Evolutionary conservation across 2,329 filamentous ascomycete species (phyloP).

Genomic region (Beauveria sp.): DNA sequence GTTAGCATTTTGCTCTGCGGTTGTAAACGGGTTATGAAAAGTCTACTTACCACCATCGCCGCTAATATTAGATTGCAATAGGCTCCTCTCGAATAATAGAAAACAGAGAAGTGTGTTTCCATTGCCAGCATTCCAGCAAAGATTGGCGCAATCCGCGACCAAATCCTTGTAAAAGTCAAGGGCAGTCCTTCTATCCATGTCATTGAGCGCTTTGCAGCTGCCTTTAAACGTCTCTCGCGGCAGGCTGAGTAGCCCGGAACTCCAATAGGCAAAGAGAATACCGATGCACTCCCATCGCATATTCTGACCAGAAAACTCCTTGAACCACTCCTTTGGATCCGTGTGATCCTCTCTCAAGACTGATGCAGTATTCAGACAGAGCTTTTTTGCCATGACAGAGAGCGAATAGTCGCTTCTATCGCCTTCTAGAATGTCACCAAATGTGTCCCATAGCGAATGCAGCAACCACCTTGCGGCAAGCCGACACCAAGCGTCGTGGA

Average conservation of each 20-base stretch:
- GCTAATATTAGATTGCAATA: conserved; percentile 26
- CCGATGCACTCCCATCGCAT: conserved; percentile 32
- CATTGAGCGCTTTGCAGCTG: neutral
- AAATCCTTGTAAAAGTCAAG: conserved; percentile 15
- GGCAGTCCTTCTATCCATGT: conserved; percentile 4
- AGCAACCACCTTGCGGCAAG: conserved; percentile 11
- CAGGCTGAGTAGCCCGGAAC: conserved; percentile 5
- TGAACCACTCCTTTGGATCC: conserved; percentile 24
- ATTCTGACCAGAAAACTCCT: conserved; percentile 26
- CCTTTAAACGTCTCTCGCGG: conserved; percentile 1
- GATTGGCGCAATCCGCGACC: conserved; percentile 18
- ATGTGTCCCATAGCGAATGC: conserved; percentile 15
- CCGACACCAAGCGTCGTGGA: conserved; percentile 16
- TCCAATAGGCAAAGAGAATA: conserved; percentile 22
- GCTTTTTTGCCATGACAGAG: conserved; percentile 21
- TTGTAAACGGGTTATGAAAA: neutral
- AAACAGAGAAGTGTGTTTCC: conserved; percentile 26
- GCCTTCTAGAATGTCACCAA: conserved; percentile 16
- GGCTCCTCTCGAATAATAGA: conserved; percentile 21
- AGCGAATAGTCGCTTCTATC: conserved; percentile 15
- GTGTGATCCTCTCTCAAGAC: conserved; percentile 25
- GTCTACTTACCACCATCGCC: conserved; percentile 27
- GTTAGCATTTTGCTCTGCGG: neutral
- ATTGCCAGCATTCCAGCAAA: conserved; percentile 20
- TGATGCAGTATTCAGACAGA: conserved; percentile 27